Conservation (phyloP, 768 basidiomycete genomes). For the Collybiopsis confluens region DNA sequence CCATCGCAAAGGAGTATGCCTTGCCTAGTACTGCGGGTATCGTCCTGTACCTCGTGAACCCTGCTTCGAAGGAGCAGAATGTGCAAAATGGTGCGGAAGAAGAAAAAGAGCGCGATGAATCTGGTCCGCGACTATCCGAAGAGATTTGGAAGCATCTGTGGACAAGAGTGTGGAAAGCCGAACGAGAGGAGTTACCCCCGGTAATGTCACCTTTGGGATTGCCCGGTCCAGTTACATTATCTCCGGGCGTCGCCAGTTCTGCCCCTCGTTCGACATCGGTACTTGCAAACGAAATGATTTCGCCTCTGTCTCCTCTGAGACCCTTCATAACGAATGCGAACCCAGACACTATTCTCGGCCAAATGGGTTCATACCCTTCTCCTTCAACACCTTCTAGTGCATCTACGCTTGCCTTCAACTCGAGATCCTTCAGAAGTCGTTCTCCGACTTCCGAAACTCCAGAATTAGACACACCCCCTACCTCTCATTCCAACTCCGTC, state of each 20-base stretch:
- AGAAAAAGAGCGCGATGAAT: slow-evolving; percentile 41
- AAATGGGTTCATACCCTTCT: slow-evolving; percentile 21
- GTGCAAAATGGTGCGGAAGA: slow-evolving; percentile 7
- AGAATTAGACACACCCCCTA: slow-evolving; percentile 38
- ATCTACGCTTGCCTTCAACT: slow-evolving; percentile 35
- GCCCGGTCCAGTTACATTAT: neutral
- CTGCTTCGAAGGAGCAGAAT: slow-evolving; percentile 12
- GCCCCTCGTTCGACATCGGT: slow-evolving; percentile 13
- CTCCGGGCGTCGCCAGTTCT: neutral
- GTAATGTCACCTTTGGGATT: neutral
- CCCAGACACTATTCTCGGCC: slow-evolving; percentile 24
- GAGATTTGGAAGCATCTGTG: slow-evolving; percentile 89
- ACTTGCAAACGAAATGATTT: slow-evolving; percentile 18
- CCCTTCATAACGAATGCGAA: slow-evolving; percentile 44
- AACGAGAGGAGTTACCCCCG: slow-evolving; percentile 43
- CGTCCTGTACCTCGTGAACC: slow-evolving; percentile 68
- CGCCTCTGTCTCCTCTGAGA: slow-evolving; percentile 35
- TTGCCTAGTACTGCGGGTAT: slow-evolving; percentile 83
- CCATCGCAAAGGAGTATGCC: slow-evolving; percentile 92
- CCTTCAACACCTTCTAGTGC: slow-evolving; percentile 45
- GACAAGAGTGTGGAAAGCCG: slow-evolving; percentile 63
- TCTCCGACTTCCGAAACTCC: slow-evolving; percentile 49
- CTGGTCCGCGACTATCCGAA: slow-evolving; percentile 81
- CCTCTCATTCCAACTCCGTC: slow-evolving; percentile 10
- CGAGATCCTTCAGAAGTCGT: slow-evolving; percentile 30